phyloP scores from a whole-genome alignment of 2,329 filamentous ascomycete genomes.

The Venturia oleaginea region DNA sequence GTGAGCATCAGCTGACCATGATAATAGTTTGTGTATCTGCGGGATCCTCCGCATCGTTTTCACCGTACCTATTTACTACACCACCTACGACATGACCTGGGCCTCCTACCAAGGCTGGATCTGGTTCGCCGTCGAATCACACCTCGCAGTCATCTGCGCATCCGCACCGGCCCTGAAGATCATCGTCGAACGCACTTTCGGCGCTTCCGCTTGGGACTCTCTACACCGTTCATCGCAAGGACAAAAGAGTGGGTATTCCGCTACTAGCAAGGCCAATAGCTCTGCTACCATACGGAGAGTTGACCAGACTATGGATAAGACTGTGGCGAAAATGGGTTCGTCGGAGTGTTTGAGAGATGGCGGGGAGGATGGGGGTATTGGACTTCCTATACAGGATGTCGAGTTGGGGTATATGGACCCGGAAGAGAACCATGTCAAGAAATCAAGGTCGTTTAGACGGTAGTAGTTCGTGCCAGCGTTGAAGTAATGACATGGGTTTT shows the following conservation, averaged over 20 bases:
- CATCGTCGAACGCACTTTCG: not conserved
- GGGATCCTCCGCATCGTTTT: slow-evolving; percentile 31
- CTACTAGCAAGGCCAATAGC: not conserved
- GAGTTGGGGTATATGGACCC: not conserved
- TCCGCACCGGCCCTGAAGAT: slow-evolving; percentile 12
- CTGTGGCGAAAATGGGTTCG: not conserved
- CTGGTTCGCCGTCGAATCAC: slow-evolving; percentile 7
- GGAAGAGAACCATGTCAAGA: not conserved
- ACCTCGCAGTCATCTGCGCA: slow-evolving; percentile 14
- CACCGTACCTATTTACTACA: slow-evolving; percentile 19
- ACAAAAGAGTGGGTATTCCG: not conserved
- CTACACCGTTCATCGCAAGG: not conserved
- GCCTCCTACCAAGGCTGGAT: slow-evolving; percentile 3
- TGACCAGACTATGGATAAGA: not conserved
- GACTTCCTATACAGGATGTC: not conserved
- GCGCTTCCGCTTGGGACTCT: not conserved
- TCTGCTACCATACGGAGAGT: not conserved
- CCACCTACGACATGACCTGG: slow-evolving; percentile 14
- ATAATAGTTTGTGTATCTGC: slow-evolving; percentile 24
- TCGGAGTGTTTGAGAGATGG: not conserved
- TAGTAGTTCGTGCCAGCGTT: not conserved
- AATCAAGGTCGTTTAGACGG: not conserved
- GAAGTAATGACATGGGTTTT: not conserved
- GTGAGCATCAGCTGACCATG: not conserved
- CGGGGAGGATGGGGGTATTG: not conserved